Percentiles rank a stretch among this genome's conserved stretches.
phyloP scores from a whole-genome alignment of 331 rosid species.

The Malus hybrid region DNA sequence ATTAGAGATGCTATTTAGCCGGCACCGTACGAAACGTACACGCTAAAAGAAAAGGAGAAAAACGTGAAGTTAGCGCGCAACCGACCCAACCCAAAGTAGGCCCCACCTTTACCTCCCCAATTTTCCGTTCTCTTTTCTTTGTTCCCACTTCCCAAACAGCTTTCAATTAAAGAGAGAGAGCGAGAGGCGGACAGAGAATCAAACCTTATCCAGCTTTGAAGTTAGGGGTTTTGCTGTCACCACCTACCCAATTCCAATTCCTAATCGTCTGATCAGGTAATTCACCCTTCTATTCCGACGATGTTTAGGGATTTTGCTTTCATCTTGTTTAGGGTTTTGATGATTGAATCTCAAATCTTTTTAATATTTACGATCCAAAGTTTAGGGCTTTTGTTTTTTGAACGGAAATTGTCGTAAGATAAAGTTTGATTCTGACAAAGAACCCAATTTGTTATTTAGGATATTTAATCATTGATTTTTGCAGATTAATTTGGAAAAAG shows the following conservation, averaged over 20 bases:
- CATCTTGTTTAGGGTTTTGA: background rate
- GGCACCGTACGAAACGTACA: too few species aligned
- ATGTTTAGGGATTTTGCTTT: background rate
- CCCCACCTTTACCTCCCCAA: too few species aligned
- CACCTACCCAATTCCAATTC: slow-evolving; percentile 10
- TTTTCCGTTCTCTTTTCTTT: slow-evolving; percentile 1
- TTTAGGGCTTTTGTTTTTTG: background rate
- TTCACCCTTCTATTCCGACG: background rate
- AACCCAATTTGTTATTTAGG: background rate
- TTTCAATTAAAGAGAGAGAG: background rate
- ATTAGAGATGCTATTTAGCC: too few species aligned
- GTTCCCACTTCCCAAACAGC: slow-evolving; percentile 20
- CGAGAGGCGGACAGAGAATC: slow-evolving; percentile 10
- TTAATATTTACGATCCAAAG: background rate
- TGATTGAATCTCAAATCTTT: background rate
- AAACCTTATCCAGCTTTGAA: slow-evolving; percentile 22
- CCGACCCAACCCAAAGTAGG: too few species aligned
- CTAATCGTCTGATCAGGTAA: slow-evolving; percentile 46
- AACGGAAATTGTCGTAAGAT: background rate
- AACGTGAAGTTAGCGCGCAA: too few species aligned
- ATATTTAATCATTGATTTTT: background rate
- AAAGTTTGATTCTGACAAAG: background rate
- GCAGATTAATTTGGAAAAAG: background rate
- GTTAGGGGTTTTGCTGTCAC: slow-evolving; percentile 21
- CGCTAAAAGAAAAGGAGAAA: too few species aligned